Evolutionary conservation across 2,329 filamentous ascomycete species (phyloP), one percentile per base, ranked within the genome.

Genomic region (Ambrosiella beaveri): DNA sequence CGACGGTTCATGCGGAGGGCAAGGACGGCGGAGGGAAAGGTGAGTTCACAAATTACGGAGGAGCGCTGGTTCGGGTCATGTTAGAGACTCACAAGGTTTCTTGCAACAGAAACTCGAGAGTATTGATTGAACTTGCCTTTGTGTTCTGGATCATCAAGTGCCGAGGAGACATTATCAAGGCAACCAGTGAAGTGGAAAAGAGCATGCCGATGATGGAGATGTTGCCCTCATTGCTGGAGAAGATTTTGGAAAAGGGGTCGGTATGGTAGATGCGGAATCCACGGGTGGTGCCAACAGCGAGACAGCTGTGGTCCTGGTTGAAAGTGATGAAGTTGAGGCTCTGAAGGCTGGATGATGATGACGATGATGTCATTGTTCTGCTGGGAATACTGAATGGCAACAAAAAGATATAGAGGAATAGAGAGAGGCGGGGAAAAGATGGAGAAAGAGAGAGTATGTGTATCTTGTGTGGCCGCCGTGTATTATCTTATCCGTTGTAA

Each of bases 121-220:
- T 9, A 37, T 15, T 57, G 12, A 8, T 11, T 15, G 15, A 45
- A 69, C 74, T 61, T 72, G 89, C 88, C 80, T 95, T 97, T 40
- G 93, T 98, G 70, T 98, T 98, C 66, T 95, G 90, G 66, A 98
- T 97, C 64, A 95, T 88, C 57, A 98, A 76, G 61, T 95, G 86
- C 58, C 93, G 80, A 4, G 93, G 93, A 17, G 93, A 96, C 47
- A 95, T 76, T 62, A 96, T 90, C 57, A 97, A 78, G 57, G 93
- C 93, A 59, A 98, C 91, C 40, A 98, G 80, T 1, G 93, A 97
- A 38, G 93, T 97, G 38, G 91, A 96, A 71, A 98, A 98, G 63
- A 98, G 82, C 90, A 97, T 97, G 74, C 98, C 93, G 66, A 97
- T 85, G 63, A 96, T 89, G 52, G 89, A 86, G 57, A 98, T 91